Evolutionary conservation across 345 rosid species (phyloP).

Genomic region (Ceriops zippeliana): DNA sequence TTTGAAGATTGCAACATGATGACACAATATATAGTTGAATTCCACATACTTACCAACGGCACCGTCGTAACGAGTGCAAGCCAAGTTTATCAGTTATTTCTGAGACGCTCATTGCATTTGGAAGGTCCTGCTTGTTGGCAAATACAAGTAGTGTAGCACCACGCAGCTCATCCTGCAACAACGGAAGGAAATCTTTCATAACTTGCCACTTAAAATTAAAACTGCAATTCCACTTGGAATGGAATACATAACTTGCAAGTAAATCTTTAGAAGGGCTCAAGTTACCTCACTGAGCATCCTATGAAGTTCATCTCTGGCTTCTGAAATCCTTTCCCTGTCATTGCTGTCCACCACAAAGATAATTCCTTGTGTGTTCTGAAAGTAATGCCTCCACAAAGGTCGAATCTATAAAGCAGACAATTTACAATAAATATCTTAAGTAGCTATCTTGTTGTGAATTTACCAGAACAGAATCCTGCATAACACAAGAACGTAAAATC

Average conservation of each 20-base stretch:
- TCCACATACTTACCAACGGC: conserved; percentile 43
- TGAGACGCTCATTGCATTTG: conserved; percentile 53
- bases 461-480: no score
- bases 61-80: conserved; percentile 56
- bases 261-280: neutral
- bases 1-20: neutral
- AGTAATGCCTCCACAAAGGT: conserved; percentile 64
- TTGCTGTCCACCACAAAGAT: conserved; percentile 69
- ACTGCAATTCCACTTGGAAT: neutral
- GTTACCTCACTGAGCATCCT: conserved; percentile 57
- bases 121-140: conserved; percentile 73
- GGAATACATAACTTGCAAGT: neutral
- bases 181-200: no score
- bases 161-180: conserved; percentile 46
- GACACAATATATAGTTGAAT: no score
- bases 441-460: neutral
- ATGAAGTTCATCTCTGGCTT: conserved; percentile 63
- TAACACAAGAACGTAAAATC: no score
- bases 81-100: conserved; percentile 67
- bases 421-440: neutral
- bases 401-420: conserved; percentile 35
- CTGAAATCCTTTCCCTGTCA: conserved; percentile 51
- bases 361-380: conserved; percentile 63
- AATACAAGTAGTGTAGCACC: conserved; percentile 54
- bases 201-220: neutral